A percentile compares a stretch with the other conserved stretches of the same genome.
phyloP scores from a whole-genome alignment of 352 stramenopile genomes.

The Peronospora destructor region DNA sequence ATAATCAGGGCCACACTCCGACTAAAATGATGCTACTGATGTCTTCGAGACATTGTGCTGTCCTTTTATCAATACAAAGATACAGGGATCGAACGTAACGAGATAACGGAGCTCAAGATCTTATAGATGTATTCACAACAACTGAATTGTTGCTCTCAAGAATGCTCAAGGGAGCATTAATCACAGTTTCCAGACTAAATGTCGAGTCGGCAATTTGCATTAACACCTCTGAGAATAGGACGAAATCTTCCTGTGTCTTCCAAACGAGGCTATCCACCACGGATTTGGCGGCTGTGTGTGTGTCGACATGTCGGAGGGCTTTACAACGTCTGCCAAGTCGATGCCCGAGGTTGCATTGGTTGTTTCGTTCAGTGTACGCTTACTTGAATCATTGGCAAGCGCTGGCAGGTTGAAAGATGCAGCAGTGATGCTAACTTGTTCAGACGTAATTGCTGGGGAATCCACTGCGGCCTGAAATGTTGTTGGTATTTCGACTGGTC shows the following conservation, averaged over 20 bases:
- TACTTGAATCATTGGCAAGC: not conserved
- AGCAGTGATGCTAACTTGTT: not conserved
- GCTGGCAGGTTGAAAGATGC: conserved; percentile 2
- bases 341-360: not conserved
- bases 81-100: too few species aligned
- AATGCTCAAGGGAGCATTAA: conserved; percentile 28
- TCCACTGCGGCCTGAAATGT: not conserved
- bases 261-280: conserved; percentile 27
- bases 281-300: conserved; percentile 8
- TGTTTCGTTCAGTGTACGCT: conserved; percentile 4
- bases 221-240: conserved; percentile 29
- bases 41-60: too few species aligned
- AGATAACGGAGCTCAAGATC: not conserved
- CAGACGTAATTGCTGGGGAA: not conserved
- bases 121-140: not conserved
- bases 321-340: conserved; percentile 10
- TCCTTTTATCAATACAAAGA: too few species aligned
- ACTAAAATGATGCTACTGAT: too few species aligned
- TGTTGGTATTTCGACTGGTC: conserved; percentile 16
- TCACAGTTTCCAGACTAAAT: conserved; percentile 13
- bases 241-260: conserved; percentile 27
- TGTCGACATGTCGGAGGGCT: conserved; percentile 5
- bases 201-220: not conserved
- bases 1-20: too few species aligned
- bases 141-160: not conserved